Evolutionary conservation across 805 yeast genomes (phyloP), one percentile per base, ranked within the genome.

Genomic region (Candida berthetii): DNA sequence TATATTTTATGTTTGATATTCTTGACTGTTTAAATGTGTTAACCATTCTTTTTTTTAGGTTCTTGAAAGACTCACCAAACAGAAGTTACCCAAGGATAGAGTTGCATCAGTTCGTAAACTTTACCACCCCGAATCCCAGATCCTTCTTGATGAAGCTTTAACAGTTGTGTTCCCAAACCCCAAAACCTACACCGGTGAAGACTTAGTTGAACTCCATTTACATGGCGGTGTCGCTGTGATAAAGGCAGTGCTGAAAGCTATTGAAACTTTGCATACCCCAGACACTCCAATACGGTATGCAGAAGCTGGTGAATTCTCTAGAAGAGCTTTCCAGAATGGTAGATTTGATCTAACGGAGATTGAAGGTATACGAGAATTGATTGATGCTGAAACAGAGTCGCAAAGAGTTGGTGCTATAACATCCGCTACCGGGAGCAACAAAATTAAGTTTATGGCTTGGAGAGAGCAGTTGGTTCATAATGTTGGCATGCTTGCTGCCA

Each of bases 151-250:
- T 61, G 84, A 86, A 46, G 86, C 96, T 0, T 60, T 93, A 16
- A 67, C 82, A 0, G 53, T 89, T 1, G 82, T 64, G 53, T 90
- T 91, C 61, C 59, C 75, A 15, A 74, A 73, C 2, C 97, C 97
- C 1, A 66, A 71, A 13, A 82, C 96, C 0, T 93, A 82, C 54
- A 93, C 98, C 0, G 99, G 99, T 1, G 98, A 93, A 58, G 96
- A 91, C 51, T 52, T 84, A 20, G 65, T 90, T 9, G 99, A 93
- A 54, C 58, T 93, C n/a, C 97, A 93, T 55, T 61, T 86, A 2
- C 99, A 93, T 60, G 99, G 99, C 3, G 97, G 98, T 4, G 78
- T 74, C 11, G 96, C 98, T 0, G 87, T 91, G 1, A 75, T 86
- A 2, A 68, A 71, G 37, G 73, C 88, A 0, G 85, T 90, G 0